A percentile compares a stretch with the other conserved stretches of the same genome.
Conservation (phyloP, 2,329 filamentous ascomycete genomes). For the Didymella lethalis region DNA sequence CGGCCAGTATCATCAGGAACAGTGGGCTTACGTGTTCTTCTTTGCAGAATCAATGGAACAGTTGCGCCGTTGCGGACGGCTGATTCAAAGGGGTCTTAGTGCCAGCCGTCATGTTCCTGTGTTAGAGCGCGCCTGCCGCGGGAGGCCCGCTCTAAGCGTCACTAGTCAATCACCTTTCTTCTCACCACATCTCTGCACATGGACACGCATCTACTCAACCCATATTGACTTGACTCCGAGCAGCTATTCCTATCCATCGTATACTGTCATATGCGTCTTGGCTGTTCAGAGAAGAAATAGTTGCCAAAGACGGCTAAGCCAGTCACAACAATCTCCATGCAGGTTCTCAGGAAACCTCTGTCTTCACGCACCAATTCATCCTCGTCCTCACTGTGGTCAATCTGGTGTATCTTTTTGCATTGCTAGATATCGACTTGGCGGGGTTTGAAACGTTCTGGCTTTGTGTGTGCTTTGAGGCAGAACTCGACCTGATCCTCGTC, state of each 20-base stretch:
- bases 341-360: not conserved
- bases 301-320: not conserved
- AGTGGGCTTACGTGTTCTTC: not conserved
- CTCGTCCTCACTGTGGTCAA: not conserved
- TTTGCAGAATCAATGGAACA: slow-evolving; percentile 3
- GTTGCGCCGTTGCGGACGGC: slow-evolving; percentile 2
- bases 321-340: not conserved
- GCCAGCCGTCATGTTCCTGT: not conserved
- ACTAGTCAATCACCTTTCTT: not conserved
- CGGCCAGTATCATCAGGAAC: not conserved
- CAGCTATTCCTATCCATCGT: not conserved
- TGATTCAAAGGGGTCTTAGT: not conserved
- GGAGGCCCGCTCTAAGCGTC: slow-evolving; percentile 2
- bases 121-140: not conserved
- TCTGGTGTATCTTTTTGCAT: not conserved
- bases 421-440: not conserved
- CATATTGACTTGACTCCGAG: too few relatives aligned
- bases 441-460: not conserved
- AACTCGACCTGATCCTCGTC: not conserved
- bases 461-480: not conserved
- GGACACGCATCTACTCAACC: too few relatives aligned
- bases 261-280: not conserved
- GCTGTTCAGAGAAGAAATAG: not conserved
- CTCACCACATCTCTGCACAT: not conserved
- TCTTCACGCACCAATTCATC: not conserved